Evolutionary conservation across 1,139 yeast genomes (phyloP), one percentile per base, ranked within the genome.

Genomic region (Debaryomyces robertsiae): DNA sequence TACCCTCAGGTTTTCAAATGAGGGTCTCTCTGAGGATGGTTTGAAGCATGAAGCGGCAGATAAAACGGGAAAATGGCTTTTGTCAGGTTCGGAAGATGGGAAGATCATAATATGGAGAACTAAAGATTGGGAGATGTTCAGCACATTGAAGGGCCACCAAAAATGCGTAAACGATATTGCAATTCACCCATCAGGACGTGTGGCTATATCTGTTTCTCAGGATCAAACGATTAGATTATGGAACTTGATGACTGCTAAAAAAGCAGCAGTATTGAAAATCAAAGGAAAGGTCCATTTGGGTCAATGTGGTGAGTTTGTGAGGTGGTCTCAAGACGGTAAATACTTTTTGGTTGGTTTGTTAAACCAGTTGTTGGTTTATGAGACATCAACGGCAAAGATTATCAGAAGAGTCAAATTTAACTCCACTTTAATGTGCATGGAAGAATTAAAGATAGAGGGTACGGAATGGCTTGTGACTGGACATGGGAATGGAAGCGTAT

Each of bases 171-270:
- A 84, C 53, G 98, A 89, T 61, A 57, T 93, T 37, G 85, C 91
- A 27, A 85, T 93, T 36, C 99, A 93, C 60, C 96, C 96, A 11
- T 73, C 90, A n/a, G 96, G 96, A 13, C 78, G 90, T 63, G 82
- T 93, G 40, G 97, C 96, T 6, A 79, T 94, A 25, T 84, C 95
- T 44, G 96, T 89, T 4, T 88, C 95, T 38, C 81, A 78, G 32
- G 98, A 93, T 63, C 78, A 78, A 47, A 85, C 95, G 7, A 75
- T 94, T 29, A 74, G 94, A 55, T 73, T 93, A 46, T 93, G 98
- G 98, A 93, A 93, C 59, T 71, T 94, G 52, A 90, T 93, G 98
- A 91, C 98, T 3, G 95, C 90, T n/a, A 87, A 88, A 58, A 91
- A 90, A 65, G 98, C 98, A 5, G 91, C 96, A 2, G 74, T 80